Evolutionary conservation across 495 filamentous ascomycete genomes (phyloP).

Genomic region (Penicillium paxilli): DNA sequence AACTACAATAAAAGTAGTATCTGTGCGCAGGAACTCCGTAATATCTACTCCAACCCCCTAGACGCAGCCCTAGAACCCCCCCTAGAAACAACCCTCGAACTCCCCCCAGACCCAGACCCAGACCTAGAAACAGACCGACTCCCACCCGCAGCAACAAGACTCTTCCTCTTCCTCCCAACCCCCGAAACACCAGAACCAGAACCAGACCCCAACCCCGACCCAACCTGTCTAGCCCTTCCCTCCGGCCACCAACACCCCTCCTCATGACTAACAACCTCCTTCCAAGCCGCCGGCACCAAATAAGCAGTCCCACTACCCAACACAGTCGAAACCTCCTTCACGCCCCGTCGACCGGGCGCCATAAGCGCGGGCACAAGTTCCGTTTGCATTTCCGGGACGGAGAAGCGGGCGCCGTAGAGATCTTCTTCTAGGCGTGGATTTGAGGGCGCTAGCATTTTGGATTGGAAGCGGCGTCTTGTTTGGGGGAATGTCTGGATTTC

Average conservation of each 20-base stretch:
- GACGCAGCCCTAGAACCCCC: conserved; percentile 10
- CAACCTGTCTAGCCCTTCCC: conserved; percentile 3
- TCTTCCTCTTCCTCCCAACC: background rate
- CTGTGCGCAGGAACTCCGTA: too few relatives aligned
- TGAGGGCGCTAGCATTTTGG: conserved; percentile 34
- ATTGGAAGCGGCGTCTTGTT: conserved; percentile 39
- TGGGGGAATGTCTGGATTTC: conserved; percentile 37
- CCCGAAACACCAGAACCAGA: too few relatives aligned
- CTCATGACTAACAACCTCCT: conserved; percentile 16
- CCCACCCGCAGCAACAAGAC: background rate
- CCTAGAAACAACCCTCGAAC: conserved; percentile 9
- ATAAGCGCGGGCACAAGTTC: background rate
- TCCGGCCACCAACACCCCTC: conserved; percentile 20
- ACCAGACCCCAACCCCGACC: too few relatives aligned
- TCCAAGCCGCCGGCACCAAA: conserved; percentile 12
- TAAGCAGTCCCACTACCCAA: conserved; percentile 8
- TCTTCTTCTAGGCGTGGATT: conserved; percentile 29
- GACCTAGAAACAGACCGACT: background rate
- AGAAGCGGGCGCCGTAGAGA: conserved; percentile 30
- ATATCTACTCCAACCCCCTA: background rate
- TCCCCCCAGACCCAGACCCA: conserved; percentile 8
- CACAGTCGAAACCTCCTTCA: conserved; percentile 3
- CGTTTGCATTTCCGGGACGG: conserved; percentile 16
- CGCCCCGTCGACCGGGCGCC: background rate
- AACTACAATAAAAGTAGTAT: too few relatives aligned